Percentiles rank a stretch among this genome's conserved stretches.
These are phyloP conservation scores for Hypomyces rosellus DNA, from an alignment of 2,329 filamentous ascomycete species.

Conservation along the genomic window DNA sequence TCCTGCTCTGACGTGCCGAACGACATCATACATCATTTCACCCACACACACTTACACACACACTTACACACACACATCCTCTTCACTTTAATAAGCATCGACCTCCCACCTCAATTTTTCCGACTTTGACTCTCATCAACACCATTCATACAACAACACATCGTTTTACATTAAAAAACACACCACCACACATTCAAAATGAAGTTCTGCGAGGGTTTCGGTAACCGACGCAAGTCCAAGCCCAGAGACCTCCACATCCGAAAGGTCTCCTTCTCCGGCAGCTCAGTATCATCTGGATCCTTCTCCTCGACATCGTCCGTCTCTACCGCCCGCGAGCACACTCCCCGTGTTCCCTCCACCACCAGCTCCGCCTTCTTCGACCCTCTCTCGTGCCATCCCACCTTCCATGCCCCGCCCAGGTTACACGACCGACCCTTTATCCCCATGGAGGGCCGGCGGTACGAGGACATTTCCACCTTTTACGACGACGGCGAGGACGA, in stretches of 20 bases:
- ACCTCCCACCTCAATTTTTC: too few relatives aligned
- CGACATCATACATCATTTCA: slow-evolving; percentile 8
- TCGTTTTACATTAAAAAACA: slow-evolving; percentile 3
- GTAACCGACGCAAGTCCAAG: slow-evolving; percentile 30
- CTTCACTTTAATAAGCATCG: too few relatives aligned
- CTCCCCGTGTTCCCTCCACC: slow-evolving; percentile 18
- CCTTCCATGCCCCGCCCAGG: slow-evolving; percentile 30
- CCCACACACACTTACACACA: too few relatives aligned
- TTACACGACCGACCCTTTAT: slow-evolving; percentile 31
- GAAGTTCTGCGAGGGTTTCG: slow-evolving; percentile 28
- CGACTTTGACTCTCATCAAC: neutral
- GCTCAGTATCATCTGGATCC: slow-evolving; percentile 32
- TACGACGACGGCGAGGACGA: slow-evolving; percentile 23
- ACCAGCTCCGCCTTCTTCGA: slow-evolving; percentile 24
- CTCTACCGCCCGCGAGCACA: slow-evolving; percentile 20
- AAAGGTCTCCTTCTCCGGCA: slow-evolving; percentile 36
- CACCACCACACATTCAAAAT: slow-evolving; percentile 7
- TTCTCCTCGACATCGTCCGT: slow-evolving; percentile 24
- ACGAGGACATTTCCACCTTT: slow-evolving; percentile 21
- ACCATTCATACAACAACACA: neutral
- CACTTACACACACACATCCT: neutral
- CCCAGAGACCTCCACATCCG: slow-evolving; percentile 34
- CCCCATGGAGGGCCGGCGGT: slow-evolving; percentile 14
- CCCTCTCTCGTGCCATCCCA: slow-evolving; percentile 29
- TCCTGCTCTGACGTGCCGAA: slow-evolving; percentile 2